These are phyloP conservation scores for Collybia sp. DNA, from an alignment of 768 basidiomycete species.

Conservation along the genomic window DNA sequence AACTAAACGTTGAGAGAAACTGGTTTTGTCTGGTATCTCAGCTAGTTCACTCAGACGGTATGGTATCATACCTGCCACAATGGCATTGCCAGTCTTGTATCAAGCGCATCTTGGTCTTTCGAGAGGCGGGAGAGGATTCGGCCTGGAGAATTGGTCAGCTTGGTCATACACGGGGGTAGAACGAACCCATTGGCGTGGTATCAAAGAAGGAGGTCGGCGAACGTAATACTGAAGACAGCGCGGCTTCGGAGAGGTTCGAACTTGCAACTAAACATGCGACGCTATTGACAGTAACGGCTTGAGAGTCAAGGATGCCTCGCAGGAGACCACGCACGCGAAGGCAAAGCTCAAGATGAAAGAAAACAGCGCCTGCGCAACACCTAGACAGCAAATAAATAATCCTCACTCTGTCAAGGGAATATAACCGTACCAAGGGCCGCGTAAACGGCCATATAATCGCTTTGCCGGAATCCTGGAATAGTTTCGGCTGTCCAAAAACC, in stretches of 20 bases:
- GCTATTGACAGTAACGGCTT: slow-evolving; percentile 14
- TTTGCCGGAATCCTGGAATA: slow-evolving; percentile 52
- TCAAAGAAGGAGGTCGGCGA: slow-evolving; percentile 70
- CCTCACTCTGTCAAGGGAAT: neutral
- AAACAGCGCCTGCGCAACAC: slow-evolving; percentile 45
- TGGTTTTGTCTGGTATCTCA: slow-evolving; percentile 10
- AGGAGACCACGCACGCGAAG: slow-evolving; percentile 39
- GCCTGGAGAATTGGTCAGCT: slow-evolving; percentile 27
- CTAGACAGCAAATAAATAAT: slow-evolving; percentile 16
- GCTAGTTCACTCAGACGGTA: no score
- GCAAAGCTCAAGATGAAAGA: slow-evolving; percentile 43
- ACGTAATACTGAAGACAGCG: slow-evolving; percentile 49
- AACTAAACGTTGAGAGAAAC: slow-evolving; percentile 34
- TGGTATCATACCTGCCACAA: slow-evolving; percentile 37
- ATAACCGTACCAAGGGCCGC: slow-evolving; percentile 33
- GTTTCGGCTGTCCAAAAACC: slow-evolving; percentile 65
- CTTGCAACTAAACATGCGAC: slow-evolving; percentile 34
- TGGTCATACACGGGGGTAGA: neutral
- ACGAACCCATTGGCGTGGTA: slow-evolving; percentile 60
- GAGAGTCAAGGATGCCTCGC: neutral
- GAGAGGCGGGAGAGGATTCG: slow-evolving; percentile 53
- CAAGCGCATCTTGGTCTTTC: slow-evolving; percentile 59
- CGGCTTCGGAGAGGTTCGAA: slow-evolving; percentile 48
- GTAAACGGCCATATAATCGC: slow-evolving; percentile 65
- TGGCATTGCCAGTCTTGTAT: slow-evolving; percentile 41